Conservation (phyloP, 306 rosid genomes). For the Gynostemma pentaphyllum region DNA sequence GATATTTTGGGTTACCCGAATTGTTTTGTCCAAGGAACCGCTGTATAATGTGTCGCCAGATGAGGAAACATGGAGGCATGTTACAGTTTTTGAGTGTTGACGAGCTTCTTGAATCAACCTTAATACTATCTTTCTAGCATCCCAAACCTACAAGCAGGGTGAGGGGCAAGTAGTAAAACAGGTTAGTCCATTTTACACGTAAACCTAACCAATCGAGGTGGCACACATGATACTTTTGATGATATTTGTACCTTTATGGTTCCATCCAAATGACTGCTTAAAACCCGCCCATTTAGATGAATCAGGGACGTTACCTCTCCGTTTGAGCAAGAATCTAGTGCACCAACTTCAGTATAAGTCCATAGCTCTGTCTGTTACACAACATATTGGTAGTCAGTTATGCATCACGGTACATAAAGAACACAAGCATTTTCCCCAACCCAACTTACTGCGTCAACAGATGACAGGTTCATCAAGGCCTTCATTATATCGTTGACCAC, state of each 20-base stretch:
- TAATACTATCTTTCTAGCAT: constrained; percentile 45
- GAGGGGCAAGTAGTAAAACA: neutral
- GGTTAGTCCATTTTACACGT: neutral
- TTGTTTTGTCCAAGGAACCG: constrained; percentile 83
- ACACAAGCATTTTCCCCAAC: constrained; percentile 1
- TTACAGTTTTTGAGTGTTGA: constrained; percentile 76
- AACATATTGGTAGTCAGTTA: constrained; percentile 11
- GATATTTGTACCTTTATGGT: constrained; percentile 59
- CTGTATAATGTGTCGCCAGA: constrained; percentile 60
- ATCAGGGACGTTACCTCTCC: constrained; percentile 72
- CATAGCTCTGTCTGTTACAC: constrained; percentile 59
- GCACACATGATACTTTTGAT: constrained; percentile 2
- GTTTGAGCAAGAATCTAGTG: constrained; percentile 50
- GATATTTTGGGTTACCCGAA: constrained; percentile 40
- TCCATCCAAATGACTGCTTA: constrained; percentile 94
- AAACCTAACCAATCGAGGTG: neutral
- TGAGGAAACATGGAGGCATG: constrained; percentile 43
- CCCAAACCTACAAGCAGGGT: constrained; percentile 63
- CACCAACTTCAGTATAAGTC: constrained; percentile 67
- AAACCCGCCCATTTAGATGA: constrained; percentile 50
- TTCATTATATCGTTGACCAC: constrained; percentile 54
- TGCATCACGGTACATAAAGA: neutral
- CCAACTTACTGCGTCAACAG: constrained; percentile 66
- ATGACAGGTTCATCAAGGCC: constrained; percentile 61
- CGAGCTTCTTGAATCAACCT: constrained; percentile 71